phyloP scores from a whole-genome alignment of 208 protist species.

The Porcisia hertigi region DNA sequence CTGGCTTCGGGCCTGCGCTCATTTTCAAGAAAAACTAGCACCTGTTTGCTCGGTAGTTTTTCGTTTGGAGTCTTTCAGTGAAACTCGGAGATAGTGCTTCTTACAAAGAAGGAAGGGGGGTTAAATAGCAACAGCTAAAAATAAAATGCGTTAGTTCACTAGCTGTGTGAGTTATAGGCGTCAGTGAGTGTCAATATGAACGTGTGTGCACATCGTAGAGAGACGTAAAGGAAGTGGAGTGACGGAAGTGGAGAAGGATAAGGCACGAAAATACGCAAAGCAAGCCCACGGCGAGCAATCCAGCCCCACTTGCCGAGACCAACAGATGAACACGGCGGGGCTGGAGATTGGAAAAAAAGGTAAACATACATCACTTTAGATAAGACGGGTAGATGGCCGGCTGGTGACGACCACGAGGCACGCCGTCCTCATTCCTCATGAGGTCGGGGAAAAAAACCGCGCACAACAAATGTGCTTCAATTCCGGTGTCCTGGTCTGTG shows the following conservation, averaged over 20 bases:
- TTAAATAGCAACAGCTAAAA: conserved; percentile 7
- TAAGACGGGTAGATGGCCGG: too few relatives aligned
- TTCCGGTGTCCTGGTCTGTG: too few relatives aligned
- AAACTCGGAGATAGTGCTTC: conserved; percentile 8
- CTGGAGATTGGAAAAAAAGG: too few relatives aligned
- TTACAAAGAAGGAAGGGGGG: conserved; percentile 12
- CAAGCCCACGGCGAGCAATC: neutral
- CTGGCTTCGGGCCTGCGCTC: conserved; percentile 16
- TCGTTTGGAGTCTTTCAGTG: conserved; percentile 2
- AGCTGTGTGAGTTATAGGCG: neutral
- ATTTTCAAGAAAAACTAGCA: conserved; percentile 13
- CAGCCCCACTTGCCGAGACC: neutral
- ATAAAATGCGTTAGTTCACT: conserved; percentile 12
- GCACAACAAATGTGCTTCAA: too few relatives aligned
- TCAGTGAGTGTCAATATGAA: neutral
- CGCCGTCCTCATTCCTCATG: too few relatives aligned
- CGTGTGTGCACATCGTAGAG: neutral
- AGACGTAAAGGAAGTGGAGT: neutral
- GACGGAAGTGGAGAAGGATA: neutral
- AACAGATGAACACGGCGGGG: neutral
- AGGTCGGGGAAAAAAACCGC: too few relatives aligned
- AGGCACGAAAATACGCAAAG: too few relatives aligned
- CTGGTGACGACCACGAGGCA: too few relatives aligned
- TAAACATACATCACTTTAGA: too few relatives aligned
- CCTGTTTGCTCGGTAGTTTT: neutral